These are phyloP conservation scores for Meripilus lineatus DNA, from an alignment of 1,284 basidiomycete species.

Conservation along the genomic window DNA sequence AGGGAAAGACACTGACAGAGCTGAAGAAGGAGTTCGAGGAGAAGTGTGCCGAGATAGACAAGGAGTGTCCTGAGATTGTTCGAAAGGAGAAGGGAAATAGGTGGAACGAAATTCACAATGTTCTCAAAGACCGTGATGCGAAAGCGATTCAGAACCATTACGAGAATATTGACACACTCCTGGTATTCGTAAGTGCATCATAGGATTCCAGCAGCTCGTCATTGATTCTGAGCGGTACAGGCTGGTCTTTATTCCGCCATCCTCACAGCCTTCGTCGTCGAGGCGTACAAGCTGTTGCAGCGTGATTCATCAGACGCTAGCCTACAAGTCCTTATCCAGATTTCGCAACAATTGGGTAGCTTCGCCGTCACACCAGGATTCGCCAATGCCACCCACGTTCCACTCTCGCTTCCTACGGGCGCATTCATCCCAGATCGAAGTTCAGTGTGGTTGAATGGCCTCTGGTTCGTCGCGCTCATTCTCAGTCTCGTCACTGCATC, in stretches of 20 bases:
- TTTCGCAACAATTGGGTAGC: not conserved
- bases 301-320: not conserved
- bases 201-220: no score
- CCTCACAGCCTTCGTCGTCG: not conserved
- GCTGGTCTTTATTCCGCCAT: constrained; percentile 1
- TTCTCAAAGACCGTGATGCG: no score
- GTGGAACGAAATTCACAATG: no score
- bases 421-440: not conserved
- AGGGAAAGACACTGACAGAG: no score
- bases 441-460: not conserved
- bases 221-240: not conserved
- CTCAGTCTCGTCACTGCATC: constrained; percentile 4
- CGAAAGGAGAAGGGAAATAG: no score
- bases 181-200: constrained; percentile 9
- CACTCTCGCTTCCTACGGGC: no score
- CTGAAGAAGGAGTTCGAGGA: no score
- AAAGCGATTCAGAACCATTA: constrained; percentile 6
- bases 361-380: not conserved
- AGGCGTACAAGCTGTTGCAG: not conserved
- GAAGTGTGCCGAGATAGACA: no score
- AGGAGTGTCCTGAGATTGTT: no score
- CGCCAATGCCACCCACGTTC: not conserved
- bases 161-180: constrained; percentile 10
- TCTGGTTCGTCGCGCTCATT: not conserved
- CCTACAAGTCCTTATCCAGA: not conserved